A percentile compares a stretch with the other conserved stretches of the same genome.
Conservation (phyloP, 78 protist species). For the Emiliania huxleyi region DNA sequence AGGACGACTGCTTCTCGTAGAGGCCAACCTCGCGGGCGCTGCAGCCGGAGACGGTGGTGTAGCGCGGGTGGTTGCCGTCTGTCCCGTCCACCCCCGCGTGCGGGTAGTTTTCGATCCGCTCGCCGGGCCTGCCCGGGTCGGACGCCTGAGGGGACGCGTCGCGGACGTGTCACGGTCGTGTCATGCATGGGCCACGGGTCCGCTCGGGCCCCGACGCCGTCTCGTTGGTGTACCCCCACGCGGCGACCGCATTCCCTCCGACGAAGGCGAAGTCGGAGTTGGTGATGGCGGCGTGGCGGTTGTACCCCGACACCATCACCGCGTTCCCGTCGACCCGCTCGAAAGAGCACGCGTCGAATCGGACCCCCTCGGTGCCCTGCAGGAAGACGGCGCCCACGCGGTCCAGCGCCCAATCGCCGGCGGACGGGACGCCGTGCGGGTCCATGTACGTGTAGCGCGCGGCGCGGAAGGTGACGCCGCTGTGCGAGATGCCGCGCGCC, state of each 20-base stretch:
- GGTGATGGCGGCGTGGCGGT: neutral
- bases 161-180: too few species aligned
- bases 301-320: neutral
- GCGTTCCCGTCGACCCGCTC: slow-evolving; percentile 40
- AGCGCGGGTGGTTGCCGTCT: slow-evolving; percentile 36
- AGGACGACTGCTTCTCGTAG: slow-evolving; percentile 40
- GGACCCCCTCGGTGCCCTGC: slow-evolving; percentile 15
- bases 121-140: neutral
- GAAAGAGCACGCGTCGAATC: neutral
- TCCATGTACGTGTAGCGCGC: slow-evolving; percentile 44
- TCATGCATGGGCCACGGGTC: too few species aligned
- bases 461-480: slow-evolving; percentile 28
- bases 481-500: neutral
- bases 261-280: neutral
- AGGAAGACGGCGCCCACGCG: slow-evolving; percentile 41
- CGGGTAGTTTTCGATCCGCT: neutral
- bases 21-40: slow-evolving; percentile 46
- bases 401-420: slow-evolving; percentile 62
- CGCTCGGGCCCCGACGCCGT: too few species aligned
- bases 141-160: too few species aligned
- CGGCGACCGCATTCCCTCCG: slow-evolving; percentile 31
- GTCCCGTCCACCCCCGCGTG: slow-evolving; percentile 43
- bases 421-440: slow-evolving; percentile 53
- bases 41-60: neutral
- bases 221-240: slow-evolving; percentile 53